phyloP scores from a whole-genome alignment of 140 eudicot genomes.

The Stevia rebaudiana region DNA sequence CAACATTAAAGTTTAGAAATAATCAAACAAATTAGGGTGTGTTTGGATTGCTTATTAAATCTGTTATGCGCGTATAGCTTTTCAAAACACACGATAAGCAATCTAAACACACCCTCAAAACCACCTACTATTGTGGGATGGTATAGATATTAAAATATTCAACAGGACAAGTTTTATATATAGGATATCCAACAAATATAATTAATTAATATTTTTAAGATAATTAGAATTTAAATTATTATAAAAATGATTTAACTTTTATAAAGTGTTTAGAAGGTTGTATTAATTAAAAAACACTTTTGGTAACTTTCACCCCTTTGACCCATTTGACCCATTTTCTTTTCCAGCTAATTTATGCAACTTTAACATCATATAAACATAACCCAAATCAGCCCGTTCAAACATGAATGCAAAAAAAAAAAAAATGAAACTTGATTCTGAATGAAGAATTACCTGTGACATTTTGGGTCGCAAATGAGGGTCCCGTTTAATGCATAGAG shows the following conservation, averaged over 20 bases:
- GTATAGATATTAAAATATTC: too few relatives aligned
- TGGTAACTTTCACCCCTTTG: background rate
- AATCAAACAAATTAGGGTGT: background rate
- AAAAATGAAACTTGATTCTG: background rate
- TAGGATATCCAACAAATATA: too few relatives aligned
- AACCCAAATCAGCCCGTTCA: background rate
- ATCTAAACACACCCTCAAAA: too few relatives aligned
- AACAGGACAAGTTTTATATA: too few relatives aligned
- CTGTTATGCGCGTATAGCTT: too few relatives aligned
- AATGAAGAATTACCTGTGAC: conserved; percentile 65
- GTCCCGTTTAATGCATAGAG: conserved; percentile 78
- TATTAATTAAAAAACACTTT: background rate
- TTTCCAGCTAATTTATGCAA: background rate
- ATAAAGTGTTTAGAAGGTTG: background rate
- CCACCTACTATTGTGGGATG: too few relatives aligned
- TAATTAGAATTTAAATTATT: too few relatives aligned
- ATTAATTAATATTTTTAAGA: too few relatives aligned
- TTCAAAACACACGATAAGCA: too few relatives aligned
- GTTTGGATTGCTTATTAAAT: background rate
- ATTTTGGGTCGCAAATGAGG: conserved; percentile 86
- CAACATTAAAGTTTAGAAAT: background rate
- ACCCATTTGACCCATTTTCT: background rate
- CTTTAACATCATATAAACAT: background rate
- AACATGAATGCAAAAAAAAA: background rate
- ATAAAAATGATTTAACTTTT: too few relatives aligned